A percentile compares a stretch with the other conserved stretches of the same genome.
Evolutionary conservation across 345 rosid genomes (phyloP).

Genomic region (Citrus mangshanensis): DNA sequence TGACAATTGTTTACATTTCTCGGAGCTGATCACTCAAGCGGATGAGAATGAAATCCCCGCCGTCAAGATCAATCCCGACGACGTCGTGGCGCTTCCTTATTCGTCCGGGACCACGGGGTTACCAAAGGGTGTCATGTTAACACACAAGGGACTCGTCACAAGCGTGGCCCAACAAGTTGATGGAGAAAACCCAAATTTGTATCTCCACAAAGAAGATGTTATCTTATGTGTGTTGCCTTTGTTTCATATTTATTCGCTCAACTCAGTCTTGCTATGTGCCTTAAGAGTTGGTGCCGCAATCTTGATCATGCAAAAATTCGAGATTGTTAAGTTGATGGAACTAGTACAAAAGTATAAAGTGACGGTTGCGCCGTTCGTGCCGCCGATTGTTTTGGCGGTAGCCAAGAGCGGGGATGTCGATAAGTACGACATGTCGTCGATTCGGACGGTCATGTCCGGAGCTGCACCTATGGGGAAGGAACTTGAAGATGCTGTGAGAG

Average conservation of each 20-base stretch:
- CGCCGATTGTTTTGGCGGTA: conserved; percentile 53
- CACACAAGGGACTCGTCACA: conserved; percentile 60
- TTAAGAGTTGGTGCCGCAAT: conserved; percentile 66
- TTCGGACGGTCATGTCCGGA: conserved; percentile 52
- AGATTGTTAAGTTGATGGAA: conserved; percentile 37
- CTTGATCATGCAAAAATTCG: conserved; percentile 63
- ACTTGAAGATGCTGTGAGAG: conserved; percentile 54
- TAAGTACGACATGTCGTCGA: conserved; percentile 50
- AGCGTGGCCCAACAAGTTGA: conserved; percentile 70
- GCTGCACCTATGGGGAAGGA: conserved; percentile 75
- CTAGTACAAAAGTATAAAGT: conserved; percentile 48
- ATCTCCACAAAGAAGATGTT: conserved; percentile 51
- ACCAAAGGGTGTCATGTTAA: conserved; percentile 77
- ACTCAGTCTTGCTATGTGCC: conserved; percentile 48
- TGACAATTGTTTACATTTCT: conserved; percentile 45
- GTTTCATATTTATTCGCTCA: conserved; percentile 58
- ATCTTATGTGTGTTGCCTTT: conserved; percentile 53
- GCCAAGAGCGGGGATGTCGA: conserved; percentile 41
- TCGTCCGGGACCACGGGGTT: conserved; percentile 80
- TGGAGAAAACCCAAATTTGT: conserved; percentile 68
- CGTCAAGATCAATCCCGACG: conserved; percentile 42
- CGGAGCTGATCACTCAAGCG: conserved; percentile 28
- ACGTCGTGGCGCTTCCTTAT: conserved; percentile 65
- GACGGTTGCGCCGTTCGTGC: conserved; percentile 59
- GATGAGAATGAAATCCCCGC: conserved; percentile 38